Conservation (phyloP, 1,139 yeast genomes). For the Yamadazyma pseudoaaseri region DNA sequence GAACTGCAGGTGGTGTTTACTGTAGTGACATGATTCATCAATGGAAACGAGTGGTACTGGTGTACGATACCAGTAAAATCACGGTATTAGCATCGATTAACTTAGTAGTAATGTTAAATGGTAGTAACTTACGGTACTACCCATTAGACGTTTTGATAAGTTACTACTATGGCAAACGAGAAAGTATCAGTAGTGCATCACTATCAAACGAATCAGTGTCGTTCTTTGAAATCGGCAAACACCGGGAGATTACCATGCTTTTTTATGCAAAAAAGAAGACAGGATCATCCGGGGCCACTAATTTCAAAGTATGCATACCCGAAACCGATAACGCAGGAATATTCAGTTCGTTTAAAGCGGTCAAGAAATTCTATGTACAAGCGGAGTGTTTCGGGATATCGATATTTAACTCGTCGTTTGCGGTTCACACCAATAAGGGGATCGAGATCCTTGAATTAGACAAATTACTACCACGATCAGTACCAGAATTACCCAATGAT, state of each 20-base stretch:
- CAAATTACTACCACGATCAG: constrained; percentile 53
- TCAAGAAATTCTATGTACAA: constrained; percentile 47
- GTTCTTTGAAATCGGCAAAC: constrained; percentile 61
- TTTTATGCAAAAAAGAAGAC: constrained; percentile 53
- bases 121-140: constrained; percentile 59
- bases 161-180: constrained; percentile 35
- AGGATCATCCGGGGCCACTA: constrained; percentile 38
- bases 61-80: constrained; percentile 57
- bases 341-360: constrained; percentile 51
- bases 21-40: constrained; percentile 48
- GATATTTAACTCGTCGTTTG: constrained; percentile 59
- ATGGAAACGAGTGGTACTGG: constrained; percentile 63
- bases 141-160: constrained; percentile 48
- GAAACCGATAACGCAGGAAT: constrained; percentile 48
- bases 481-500: constrained; percentile 45
- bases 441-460: constrained; percentile 67
- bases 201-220: constrained; percentile 39
- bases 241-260: constrained; percentile 58
- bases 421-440: constrained; percentile 68
- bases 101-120: constrained; percentile 58
- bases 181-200: constrained; percentile 29
- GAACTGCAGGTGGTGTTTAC: constrained; percentile 40
- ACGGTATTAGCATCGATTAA: constrained; percentile 59
- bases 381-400: constrained; percentile 58
- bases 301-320: constrained; percentile 53